A percentile compares a stretch with the other conserved stretches of the same genome.
Evolutionary conservation across 2,329 filamentous ascomycete genomes (phyloP).

Genomic region (Teratosphaeria epicoccoides): DNA sequence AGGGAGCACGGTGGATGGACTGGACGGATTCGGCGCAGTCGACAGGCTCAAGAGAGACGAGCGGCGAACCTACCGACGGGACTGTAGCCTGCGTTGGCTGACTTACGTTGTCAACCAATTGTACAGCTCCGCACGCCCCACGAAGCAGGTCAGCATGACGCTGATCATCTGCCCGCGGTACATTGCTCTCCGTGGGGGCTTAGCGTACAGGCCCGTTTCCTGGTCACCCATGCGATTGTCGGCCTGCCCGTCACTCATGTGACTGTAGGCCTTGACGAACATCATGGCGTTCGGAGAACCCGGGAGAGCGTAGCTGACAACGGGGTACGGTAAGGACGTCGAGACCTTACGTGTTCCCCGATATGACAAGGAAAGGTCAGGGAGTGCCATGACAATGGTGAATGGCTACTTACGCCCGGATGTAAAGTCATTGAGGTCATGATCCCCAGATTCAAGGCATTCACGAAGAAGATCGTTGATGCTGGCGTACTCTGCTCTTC

Average conservation of each 20-base stretch:
- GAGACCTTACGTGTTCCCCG: constrained; percentile 2
- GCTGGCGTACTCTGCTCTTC: constrained; percentile 9
- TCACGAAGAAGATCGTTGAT: constrained; percentile 14
- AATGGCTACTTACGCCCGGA: background rate
- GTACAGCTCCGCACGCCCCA: constrained; percentile 32
- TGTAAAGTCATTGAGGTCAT: constrained; percentile 4
- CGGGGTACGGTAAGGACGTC: constrained; percentile 7
- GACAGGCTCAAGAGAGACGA: background rate
- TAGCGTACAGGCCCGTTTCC: constrained; percentile 35
- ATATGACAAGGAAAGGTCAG: background rate
- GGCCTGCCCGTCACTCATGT: constrained; percentile 30
- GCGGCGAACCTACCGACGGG: background rate
- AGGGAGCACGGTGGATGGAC: background rate
- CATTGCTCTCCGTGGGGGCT: constrained; percentile 33
- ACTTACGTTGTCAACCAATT: constrained; percentile 28
- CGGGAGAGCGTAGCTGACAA: constrained; percentile 13
- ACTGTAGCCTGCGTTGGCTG: background rate
- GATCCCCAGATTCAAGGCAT: constrained; percentile 27
- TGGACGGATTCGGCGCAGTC: background rate
- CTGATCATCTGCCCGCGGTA: constrained; percentile 36
- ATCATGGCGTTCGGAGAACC: constrained; percentile 30
- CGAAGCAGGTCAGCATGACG: constrained; percentile 29
- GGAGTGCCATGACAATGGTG: too few relatives aligned
- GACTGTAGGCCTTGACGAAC: constrained; percentile 32
- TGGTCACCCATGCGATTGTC: constrained; percentile 33